Conservation (phyloP, 2,329 filamentous ascomycete genomes). For the Conoideocrella luteorostrata region DNA sequence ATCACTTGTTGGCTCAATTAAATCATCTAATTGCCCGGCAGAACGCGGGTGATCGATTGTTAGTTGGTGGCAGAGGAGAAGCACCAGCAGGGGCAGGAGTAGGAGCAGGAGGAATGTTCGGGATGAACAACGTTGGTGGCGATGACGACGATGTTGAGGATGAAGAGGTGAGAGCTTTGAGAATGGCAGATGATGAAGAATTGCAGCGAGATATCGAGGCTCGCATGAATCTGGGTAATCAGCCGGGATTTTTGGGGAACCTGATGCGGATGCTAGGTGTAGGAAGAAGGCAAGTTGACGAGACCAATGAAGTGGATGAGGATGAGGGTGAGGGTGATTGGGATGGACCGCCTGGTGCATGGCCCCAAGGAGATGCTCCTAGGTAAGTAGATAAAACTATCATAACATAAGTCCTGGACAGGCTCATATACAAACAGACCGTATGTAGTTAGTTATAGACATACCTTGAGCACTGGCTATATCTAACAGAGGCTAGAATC, state of each 20-base stretch:
- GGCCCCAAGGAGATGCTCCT: constrained; percentile 21
- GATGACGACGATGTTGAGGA: constrained; percentile 19
- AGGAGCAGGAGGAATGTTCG: constrained; percentile 4
- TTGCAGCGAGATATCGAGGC: constrained; percentile 24
- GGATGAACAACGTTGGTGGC: constrained; percentile 1
- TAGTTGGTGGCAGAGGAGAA: too few species aligned
- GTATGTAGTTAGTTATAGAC: too few species aligned
- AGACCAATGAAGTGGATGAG: constrained; percentile 9
- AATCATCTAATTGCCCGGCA: constrained; percentile 18
- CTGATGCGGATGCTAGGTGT: constrained; percentile 21
- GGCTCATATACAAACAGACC: too few species aligned
- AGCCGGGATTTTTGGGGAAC: constrained; percentile 20
- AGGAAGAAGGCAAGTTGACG: constrained; percentile 1
- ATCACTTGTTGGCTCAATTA: constrained; percentile 21
- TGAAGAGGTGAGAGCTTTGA: constrained; percentile 18
- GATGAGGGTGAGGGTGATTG: constrained; percentile 5
- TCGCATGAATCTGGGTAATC: constrained; percentile 17
- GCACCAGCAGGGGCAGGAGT: constrained; percentile 3
- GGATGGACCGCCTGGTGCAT: constrained; percentile 24
- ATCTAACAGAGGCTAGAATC: too few species aligned
- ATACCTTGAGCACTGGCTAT: too few species aligned
- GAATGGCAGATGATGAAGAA: constrained; percentile 24
- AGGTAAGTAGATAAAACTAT: too few species aligned
- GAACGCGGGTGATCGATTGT: constrained; percentile 9
- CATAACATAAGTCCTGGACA: too few species aligned